Evolutionary conservation across 2,329 filamentous ascomycete genomes (phyloP).

Genomic region (Stagonosporopsis rhizophila): DNA sequence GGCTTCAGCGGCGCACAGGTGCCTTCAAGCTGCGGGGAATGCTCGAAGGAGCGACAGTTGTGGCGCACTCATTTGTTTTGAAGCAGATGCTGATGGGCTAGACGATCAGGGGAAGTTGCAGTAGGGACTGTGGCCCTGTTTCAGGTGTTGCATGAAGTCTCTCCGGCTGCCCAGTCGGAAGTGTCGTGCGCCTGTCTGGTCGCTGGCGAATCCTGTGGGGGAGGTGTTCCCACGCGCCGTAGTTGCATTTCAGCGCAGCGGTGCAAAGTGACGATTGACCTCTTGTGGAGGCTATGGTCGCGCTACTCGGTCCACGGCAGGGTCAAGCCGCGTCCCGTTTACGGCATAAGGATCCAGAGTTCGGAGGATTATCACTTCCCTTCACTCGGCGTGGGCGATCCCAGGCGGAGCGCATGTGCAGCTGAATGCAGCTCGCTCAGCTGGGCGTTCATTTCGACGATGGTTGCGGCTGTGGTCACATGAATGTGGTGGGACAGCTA

Average conservation of each 20-base stretch:
- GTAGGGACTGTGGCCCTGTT: conserved; percentile 32
- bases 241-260: conserved; percentile 4
- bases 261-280: conserved; percentile 5
- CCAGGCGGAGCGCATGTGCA: background rate
- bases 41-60: conserved; percentile 22
- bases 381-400: conserved; percentile 6
- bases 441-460: conserved; percentile 4
- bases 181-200: conserved; percentile 19
- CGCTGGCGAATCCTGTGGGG: conserved; percentile 25
- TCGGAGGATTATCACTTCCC: background rate
- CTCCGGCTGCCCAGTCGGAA: conserved; percentile 20
- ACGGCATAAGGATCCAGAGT: background rate
- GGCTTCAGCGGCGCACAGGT: conserved; percentile 16
- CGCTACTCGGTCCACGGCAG: conserved; percentile 5
- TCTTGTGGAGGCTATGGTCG: conserved; percentile 1
- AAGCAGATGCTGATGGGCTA: conserved; percentile 34
- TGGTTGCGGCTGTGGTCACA: conserved; percentile 17
- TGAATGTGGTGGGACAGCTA: background rate
- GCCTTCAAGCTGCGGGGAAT: conserved; percentile 24
- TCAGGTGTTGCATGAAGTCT: conserved; percentile 40
- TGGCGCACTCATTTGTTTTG: conserved; percentile 40
- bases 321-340: conserved; percentile 7
- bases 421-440: conserved; percentile 18
- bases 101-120: conserved; percentile 42
- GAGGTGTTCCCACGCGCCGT: conserved; percentile 17